Percentiles rank a stretch among this genome's conserved stretches.
Conservation (phyloP, 805 yeast species). For the Monosporozyma servazzii region DNA sequence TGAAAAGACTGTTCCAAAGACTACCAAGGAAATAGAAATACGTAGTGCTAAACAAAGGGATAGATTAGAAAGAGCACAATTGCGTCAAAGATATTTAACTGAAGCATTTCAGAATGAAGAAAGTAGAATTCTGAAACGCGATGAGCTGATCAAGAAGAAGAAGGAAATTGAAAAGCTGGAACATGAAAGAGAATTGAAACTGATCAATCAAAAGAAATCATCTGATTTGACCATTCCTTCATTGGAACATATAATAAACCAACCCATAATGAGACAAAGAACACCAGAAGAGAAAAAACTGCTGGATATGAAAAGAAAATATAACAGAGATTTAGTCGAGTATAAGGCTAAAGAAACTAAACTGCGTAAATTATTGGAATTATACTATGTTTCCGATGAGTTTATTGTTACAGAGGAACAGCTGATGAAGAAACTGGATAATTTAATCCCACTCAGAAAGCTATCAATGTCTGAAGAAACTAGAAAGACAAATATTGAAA, state of each 20-base stretch:
- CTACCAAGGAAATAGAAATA: constrained; percentile 23
- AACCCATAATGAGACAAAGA: constrained; percentile 64
- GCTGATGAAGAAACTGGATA: constrained; percentile 29
- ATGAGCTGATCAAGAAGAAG: constrained; percentile 28
- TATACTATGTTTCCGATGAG: constrained; percentile 60
- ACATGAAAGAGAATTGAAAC: constrained; percentile 28
- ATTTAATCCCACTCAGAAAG: constrained; percentile 1
- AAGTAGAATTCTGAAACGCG: constrained; percentile 33
- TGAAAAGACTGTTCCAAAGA: constrained; percentile 40
- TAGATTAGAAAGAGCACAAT: constrained; percentile 37
- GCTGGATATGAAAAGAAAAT: constrained; percentile 49
- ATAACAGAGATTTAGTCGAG: constrained; percentile 54
- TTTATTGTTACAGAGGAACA: constrained; percentile 69
- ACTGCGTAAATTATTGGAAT: constrained; percentile 50
- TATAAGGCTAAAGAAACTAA: constrained; percentile 43
- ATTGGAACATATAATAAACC: constrained; percentile 52
- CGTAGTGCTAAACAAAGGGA: constrained; percentile 19
- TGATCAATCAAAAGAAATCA: constrained; percentile 16
- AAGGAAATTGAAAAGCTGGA: constrained; percentile 30
- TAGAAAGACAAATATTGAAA: constrained; percentile 12
- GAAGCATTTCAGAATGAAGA: constrained; percentile 54
- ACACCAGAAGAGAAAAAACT: constrained; percentile 58
- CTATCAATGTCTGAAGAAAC: not conserved
- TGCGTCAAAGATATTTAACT: constrained; percentile 63
- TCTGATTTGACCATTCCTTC: constrained; percentile 68